phyloP scores from a whole-genome alignment of 179 eudicot species.

The Spinacia oleracea region DNA sequence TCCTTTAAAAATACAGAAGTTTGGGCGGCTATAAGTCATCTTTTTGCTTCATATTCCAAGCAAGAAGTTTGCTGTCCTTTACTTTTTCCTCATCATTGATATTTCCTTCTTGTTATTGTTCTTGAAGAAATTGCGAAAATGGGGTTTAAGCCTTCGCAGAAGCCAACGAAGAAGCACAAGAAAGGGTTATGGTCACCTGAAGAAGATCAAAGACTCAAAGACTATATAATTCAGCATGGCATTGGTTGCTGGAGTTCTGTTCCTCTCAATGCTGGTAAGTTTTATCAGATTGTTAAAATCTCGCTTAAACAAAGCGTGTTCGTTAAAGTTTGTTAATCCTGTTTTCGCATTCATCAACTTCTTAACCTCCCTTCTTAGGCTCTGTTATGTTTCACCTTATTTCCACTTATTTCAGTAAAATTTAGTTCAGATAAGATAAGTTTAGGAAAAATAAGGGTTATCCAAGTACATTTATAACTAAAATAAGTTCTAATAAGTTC shows the following conservation, averaged over 20 bases:
- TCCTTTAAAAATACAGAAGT: background rate
- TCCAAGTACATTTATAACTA: too few species aligned
- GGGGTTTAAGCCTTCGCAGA: slow-evolving; percentile 26
- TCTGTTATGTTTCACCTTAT: too few species aligned
- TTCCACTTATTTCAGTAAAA: too few species aligned
- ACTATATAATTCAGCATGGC: slow-evolving; percentile 42
- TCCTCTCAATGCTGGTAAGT: slow-evolving; percentile 70
- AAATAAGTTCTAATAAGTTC: too few species aligned
- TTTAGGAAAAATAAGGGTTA: too few species aligned
- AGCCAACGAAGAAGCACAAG: slow-evolving; percentile 28
- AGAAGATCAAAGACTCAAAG: slow-evolving; percentile 45
- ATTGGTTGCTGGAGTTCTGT: slow-evolving; percentile 54
- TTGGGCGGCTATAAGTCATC: slow-evolving; percentile 15
- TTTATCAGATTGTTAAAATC: background rate
- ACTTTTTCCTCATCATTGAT: background rate
- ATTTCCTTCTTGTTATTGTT: background rate
- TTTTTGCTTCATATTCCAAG: slow-evolving; percentile 25
- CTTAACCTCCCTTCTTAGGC: background rate
- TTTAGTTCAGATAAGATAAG: too few species aligned
- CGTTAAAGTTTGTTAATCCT: background rate
- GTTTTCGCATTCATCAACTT: background rate
- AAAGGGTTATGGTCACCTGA: slow-evolving; percentile 57
- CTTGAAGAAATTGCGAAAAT: slow-evolving; percentile 8
- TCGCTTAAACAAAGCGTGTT: background rate
- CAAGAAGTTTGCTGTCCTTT: slow-evolving; percentile 16